phyloP scores from a whole-genome alignment of 2,329 filamentous ascomycete genomes.

The Aureobasidium leucospermi region DNA sequence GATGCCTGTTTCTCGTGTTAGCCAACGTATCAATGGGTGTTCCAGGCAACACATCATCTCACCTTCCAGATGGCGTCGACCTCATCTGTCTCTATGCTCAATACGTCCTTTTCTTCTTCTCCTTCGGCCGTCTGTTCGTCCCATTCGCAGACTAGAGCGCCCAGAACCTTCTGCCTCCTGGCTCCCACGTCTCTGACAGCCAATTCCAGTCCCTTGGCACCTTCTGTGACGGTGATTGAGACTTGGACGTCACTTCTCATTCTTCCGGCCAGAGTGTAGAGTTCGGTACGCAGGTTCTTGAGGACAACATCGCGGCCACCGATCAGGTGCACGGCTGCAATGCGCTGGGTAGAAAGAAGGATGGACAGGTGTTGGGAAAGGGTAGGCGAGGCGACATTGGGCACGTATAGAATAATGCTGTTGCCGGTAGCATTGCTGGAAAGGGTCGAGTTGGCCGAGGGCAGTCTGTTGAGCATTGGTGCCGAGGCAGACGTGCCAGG shows the following conservation, averaged over 20 bases:
- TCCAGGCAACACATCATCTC: not conserved
- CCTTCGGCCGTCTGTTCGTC: not conserved
- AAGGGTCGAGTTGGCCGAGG: not conserved
- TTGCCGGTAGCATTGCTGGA: not conserved
- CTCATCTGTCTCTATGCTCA: conserved; percentile 4
- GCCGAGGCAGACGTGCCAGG: not conserved
- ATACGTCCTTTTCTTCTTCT: not conserved
- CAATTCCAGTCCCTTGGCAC: not conserved
- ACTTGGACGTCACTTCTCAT: conserved; percentile 9
- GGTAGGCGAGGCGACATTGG: not conserved
- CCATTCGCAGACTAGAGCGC: conserved; percentile 10
- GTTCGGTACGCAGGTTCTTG: conserved; percentile 6
- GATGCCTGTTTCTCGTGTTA: conserved; percentile 5
- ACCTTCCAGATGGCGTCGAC: conserved; percentile 11
- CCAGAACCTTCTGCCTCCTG: not conserved
- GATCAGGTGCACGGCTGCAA: conserved; percentile 4
- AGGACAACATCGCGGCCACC: conserved; percentile 1
- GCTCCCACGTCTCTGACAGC: not conserved
- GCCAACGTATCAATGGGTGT: not conserved
- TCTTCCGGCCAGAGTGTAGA: conserved; percentile 11
- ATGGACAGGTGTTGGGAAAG: not conserved
- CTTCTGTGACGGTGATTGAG: not conserved
- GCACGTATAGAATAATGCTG: conserved; percentile 10
- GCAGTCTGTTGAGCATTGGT: not conserved
- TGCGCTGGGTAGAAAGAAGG: not conserved